phyloP scores from a whole-genome alignment of 148 eudicot genomes.

The Limonium bicolor region DNA sequence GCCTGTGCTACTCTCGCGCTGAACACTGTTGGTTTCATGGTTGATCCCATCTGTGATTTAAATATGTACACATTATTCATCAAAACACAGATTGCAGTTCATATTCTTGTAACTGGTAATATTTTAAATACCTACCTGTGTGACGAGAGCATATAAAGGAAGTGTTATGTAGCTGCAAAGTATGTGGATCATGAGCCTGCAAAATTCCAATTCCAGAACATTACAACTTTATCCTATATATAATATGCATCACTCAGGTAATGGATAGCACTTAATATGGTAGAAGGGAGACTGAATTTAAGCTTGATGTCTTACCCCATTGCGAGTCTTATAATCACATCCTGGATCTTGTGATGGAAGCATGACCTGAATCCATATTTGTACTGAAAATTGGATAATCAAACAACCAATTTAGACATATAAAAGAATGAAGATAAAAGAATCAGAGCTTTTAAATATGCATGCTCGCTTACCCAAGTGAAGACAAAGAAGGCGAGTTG shows the following conservation, averaged over 20 bases:
- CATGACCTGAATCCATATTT: conserved; percentile 24
- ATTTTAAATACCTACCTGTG: conserved; percentile 19
- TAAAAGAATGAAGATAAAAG: not conserved
- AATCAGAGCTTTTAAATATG: not conserved
- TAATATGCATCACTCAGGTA: no score
- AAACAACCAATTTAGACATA: not conserved
- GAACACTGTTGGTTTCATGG: conserved; percentile 39
- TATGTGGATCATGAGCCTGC: conserved; percentile 33
- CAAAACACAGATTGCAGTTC: no score
- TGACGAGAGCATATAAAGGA: conserved; percentile 46
- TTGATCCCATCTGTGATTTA: conserved; percentile 57
- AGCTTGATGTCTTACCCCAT: conserved; percentile 27
- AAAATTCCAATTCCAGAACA: not conserved
- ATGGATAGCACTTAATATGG: not conserved
- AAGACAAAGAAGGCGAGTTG: conserved; percentile 25
- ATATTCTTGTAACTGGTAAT: not conserved
- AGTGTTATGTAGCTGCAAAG: conserved; percentile 54
- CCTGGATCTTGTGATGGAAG: conserved; percentile 21
- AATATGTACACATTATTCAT: not conserved
- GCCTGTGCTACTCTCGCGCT: conserved; percentile 30
- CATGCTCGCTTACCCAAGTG: conserved; percentile 16
- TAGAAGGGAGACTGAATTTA: no score
- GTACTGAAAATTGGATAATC: conserved; percentile 12
- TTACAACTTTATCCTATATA: not conserved
- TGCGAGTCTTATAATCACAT: conserved; percentile 18